Base-by-base conservation (phyloP, 2,329 filamentous ascomycete species). In the Kalaharituber pfeilii region DNA sequence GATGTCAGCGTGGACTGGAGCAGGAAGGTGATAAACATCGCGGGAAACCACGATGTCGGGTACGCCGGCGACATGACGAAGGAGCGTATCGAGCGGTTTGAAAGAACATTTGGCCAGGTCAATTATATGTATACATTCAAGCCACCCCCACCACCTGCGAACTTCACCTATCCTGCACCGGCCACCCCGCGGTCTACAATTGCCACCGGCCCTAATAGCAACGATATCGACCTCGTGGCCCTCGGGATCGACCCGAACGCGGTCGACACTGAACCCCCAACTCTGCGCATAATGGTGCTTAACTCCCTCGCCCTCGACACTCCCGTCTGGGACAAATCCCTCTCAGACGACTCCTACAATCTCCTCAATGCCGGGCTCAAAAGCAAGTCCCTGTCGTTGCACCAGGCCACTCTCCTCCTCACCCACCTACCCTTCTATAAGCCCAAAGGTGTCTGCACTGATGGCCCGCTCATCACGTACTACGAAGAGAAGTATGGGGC, bases 371-470 rank as follows among this genome's bases (percentile, higher is more conserved):
- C 49, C 1, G 47, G 61, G 13, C 62, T 63, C 50, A 57, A 55
- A 33, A 60, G 53, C 30, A 53, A 58, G 33, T n/a, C 56, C 45
- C 30, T 56, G 52, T 57, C 65, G 59, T 68, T 73, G 52, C 80
- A 79, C 1, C 76, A 80, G 53, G 86, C 86, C 61, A 95, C 88
- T 0, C 69, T 98, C 2, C 74, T 96, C 1, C 75, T 98, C 18
- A 98, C 91, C 0, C 91, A 98, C 65, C 83, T 98, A 2, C 91
- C 91, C 0, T 72, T 96, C 8, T 81, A 91, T 71, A 98, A 98
- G 66, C 73, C 78, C 1, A 75, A 75, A 6, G 89, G 88, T 0
- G 70, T 91, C 28, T 98, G 91, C 66, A 80, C 85, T 1, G 91
- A 98, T 66, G 73, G 75, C 0, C 89, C 91, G 0, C 83, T 81